Evolutionary conservation across 192 early-diverging fungal species (phyloP).

Genomic region (Coemansia sp.): DNA sequence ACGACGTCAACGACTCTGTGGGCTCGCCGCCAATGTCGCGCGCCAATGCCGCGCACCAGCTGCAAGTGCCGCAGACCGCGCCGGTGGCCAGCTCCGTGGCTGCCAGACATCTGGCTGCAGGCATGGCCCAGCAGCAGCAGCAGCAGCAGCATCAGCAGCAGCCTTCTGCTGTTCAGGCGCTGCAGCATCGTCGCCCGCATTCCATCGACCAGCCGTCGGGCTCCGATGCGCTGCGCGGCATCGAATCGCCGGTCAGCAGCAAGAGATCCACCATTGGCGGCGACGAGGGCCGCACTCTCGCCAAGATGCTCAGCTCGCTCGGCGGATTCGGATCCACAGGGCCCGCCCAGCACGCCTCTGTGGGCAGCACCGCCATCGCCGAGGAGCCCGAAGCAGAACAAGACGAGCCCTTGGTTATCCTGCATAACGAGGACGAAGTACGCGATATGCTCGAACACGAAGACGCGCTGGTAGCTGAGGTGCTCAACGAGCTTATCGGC

Average conservation of each 20-base stretch:
- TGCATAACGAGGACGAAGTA: constrained; percentile 44
- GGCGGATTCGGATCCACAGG: constrained; percentile 23
- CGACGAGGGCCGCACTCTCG: constrained; percentile 43
- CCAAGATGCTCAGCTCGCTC: constrained; percentile 47
- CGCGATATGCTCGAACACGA: constrained; percentile 65
- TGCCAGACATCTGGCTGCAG: neutral
- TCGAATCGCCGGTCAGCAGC: constrained; percentile 4
- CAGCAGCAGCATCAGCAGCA: too few relatives aligned
- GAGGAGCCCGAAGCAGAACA: constrained; percentile 19
- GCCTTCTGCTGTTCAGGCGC: constrained; percentile 7
- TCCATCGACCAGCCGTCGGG: constrained; percentile 24
- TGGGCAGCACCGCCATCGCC: constrained; percentile 11
- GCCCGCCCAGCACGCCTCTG: neutral
- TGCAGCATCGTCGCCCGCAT: constrained; percentile 32
- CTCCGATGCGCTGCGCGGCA: neutral
- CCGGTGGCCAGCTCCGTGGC: neutral
- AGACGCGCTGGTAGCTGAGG: constrained; percentile 70
- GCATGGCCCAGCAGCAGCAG: neutral
- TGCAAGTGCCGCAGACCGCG: constrained; percentile 7
- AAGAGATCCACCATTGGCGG: constrained; percentile 44
- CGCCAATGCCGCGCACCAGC: neutral
- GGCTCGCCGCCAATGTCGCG: constrained; percentile 4
- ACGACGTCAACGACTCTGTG: constrained; percentile 34
- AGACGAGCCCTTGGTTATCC: constrained; percentile 9
- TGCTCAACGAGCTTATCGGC: constrained; percentile 86